Conservation (phyloP, 805 yeast genomes). For the Starmerella potacharoeniae region DNA sequence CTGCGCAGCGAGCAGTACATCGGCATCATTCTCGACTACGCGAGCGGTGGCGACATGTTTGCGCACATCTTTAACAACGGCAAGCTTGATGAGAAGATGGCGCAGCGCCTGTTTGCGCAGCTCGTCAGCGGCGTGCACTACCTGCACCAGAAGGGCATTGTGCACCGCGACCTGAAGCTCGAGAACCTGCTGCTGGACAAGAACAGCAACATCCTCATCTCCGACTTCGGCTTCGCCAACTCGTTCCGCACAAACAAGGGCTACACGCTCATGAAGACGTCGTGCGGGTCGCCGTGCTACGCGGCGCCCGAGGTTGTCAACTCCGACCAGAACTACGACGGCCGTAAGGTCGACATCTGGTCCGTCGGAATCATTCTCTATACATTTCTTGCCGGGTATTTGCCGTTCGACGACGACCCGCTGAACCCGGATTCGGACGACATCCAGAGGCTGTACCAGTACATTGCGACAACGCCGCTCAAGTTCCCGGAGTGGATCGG, state of each 20-base stretch:
- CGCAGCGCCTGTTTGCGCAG: conserved; percentile 84
- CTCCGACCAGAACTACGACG: conserved; percentile 67
- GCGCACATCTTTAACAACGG: conserved; percentile 82
- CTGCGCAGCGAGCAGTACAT: conserved; percentile 88
- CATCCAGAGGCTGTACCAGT: conserved; percentile 78
- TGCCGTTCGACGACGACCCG: conserved; percentile 96
- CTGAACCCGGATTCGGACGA: conserved; percentile 93
- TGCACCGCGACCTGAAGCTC: conserved; percentile 65
- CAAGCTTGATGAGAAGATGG: conserved; percentile 73
- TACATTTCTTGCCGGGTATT: conserved; percentile 94
- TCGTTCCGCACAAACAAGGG: conserved; percentile 39
- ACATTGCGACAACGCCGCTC: conserved; percentile 80
- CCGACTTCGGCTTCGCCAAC: conserved; percentile 94
- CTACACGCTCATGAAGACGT: conserved; percentile 74
- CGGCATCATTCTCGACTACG: conserved; percentile 92
- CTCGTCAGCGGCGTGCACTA: conserved; percentile 88
- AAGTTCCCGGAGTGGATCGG: conserved; percentile 91
- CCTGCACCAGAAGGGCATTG: conserved; percentile 68
- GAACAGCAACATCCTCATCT: conserved; percentile 72
- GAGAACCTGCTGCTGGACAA: conserved; percentile 71
- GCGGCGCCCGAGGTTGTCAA: conserved; percentile 97
- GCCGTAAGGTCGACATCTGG: conserved; percentile 93
- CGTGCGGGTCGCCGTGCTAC: conserved; percentile 96
- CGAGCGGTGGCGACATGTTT: conserved; percentile 93
- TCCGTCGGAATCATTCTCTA: conserved; percentile 89